Conservation (phyloP, 495 filamentous ascomycete species). For the Penicillium maclennaniae region DNA sequence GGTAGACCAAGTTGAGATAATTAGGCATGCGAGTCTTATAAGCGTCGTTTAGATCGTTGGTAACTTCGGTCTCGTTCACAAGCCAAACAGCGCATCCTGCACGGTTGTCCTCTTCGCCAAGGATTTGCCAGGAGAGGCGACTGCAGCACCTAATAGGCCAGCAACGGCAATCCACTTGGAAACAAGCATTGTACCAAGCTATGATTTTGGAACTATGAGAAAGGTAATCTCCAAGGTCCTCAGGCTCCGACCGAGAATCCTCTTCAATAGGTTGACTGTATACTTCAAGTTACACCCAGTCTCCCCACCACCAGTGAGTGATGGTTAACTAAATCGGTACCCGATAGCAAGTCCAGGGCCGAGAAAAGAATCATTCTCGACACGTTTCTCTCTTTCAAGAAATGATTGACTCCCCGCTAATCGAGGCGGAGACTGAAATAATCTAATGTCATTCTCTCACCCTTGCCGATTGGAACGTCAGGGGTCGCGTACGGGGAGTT, state of each 20-base stretch:
- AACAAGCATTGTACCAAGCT: slow-evolving; percentile 7
- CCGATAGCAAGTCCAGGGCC: not conserved
- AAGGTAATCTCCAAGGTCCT: not conserved
- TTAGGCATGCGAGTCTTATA: slow-evolving; percentile 29
- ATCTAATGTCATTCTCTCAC: slow-evolving; percentile 2
- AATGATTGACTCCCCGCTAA: slow-evolving; percentile 17
- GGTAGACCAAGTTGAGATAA: slow-evolving; percentile 41
- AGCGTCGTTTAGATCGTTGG: slow-evolving; percentile 38
- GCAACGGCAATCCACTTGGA: slow-evolving; percentile 6
- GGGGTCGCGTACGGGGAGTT: not conserved
- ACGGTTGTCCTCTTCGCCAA: slow-evolving; percentile 12
- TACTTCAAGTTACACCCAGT: too few relatives aligned
- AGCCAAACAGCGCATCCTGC: slow-evolving; percentile 25
- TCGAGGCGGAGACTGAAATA: slow-evolving; percentile 10
- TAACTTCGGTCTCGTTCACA: slow-evolving; percentile 35
- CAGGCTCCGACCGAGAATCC: too few relatives aligned
- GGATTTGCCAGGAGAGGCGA: slow-evolving; percentile 5
- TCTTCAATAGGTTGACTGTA: too few relatives aligned
- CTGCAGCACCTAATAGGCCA: slow-evolving; percentile 8
- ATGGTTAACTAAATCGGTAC: not conserved
- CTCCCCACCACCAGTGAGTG: not conserved
- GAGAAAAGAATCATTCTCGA: not conserved
- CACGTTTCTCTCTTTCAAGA: slow-evolving; percentile 13
- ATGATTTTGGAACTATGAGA: not conserved
- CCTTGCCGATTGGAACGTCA: slow-evolving; percentile 6